Conservation (phyloP, 306 rosid species). For the Acacia acuminata region DNA sequence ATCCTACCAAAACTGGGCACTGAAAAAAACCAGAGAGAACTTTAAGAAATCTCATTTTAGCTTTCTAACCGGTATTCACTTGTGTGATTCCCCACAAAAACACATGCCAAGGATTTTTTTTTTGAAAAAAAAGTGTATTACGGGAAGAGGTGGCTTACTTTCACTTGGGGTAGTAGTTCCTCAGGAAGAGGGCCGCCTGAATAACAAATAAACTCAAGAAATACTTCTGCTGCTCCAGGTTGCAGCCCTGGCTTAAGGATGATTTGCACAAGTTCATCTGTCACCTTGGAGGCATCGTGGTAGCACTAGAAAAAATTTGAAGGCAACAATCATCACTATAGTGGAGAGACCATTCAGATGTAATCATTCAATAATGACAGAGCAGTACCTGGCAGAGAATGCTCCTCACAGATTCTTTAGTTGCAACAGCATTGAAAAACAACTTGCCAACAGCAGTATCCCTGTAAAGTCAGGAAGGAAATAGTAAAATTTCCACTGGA, state of each 20-base stretch:
- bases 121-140: not conserved
- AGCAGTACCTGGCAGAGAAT: slow-evolving; percentile 83
- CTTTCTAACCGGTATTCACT: slow-evolving; percentile 22
- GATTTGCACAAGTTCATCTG: slow-evolving; percentile 79
- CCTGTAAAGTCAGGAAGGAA: slow-evolving; percentile 51
- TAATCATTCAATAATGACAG: not conserved
- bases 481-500: slow-evolving; percentile 24
- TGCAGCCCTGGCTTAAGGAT: slow-evolving; percentile 91
- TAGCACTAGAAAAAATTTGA: slow-evolving; percentile 69
- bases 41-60: not conserved
- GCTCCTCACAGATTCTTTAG: slow-evolving; percentile 75
- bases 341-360: not conserved
- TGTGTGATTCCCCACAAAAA: not conserved
- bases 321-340: slow-evolving; percentile 23
- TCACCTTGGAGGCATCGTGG: slow-evolving; percentile 84
- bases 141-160: slow-evolving; percentile 44
- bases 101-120: not conserved
- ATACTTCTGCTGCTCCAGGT: slow-evolving; percentile 91
- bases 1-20: slow-evolving; percentile 90
- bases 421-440: slow-evolving; percentile 69
- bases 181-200: slow-evolving; percentile 98
- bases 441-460: slow-evolving; percentile 73
- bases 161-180: slow-evolving; percentile 81
- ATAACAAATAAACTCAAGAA: slow-evolving; percentile 93
- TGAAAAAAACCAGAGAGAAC: slow-evolving; percentile 35